A percentile compares a stretch with the other conserved stretches of the same genome.
phyloP scores from a whole-genome alignment of 176 grass and related monocot species.

The Secale cereale region DNA sequence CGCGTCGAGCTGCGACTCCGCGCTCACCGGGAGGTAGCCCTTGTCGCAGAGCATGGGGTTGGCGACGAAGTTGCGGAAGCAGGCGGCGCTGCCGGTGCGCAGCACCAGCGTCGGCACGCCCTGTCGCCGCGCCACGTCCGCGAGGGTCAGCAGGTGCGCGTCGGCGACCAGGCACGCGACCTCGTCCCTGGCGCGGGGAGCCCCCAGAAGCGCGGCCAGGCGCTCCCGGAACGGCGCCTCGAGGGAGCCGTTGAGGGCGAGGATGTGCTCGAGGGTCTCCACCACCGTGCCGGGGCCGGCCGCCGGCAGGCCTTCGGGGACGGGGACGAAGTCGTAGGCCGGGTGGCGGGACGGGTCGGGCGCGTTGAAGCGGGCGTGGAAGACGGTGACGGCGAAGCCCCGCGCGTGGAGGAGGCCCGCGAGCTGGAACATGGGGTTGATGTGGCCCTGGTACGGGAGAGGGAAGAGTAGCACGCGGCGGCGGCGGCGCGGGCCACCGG shows the following conservation, averaged over 20 bases:
- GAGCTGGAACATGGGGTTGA: constrained; percentile 50
- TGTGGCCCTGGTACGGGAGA: constrained; percentile 45
- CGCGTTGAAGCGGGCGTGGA: constrained; percentile 34
- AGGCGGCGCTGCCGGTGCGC: neutral
- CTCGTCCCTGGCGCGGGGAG: neutral
- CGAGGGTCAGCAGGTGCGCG: neutral
- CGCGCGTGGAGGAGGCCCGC: constrained; percentile 28
- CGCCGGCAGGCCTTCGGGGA: constrained; percentile 1
- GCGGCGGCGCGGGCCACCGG: neutral
- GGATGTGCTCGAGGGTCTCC: neutral
- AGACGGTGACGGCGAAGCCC: constrained; percentile 38
- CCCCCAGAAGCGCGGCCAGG: neutral
- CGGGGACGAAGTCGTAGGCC: constrained; percentile 22
- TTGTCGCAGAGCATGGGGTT: neutral
- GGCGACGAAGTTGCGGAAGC: neutral
- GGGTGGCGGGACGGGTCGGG: constrained; percentile 26
- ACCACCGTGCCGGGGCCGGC: neutral
- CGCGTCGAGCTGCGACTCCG: neutral
- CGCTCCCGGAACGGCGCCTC: neutral
- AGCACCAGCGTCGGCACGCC: neutral
- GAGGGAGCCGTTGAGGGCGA: neutral
- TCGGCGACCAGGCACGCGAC: constrained; percentile 25
- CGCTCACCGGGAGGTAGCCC: neutral
- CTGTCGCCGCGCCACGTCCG: neutral
- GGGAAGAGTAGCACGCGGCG: constrained; percentile 40